Conservation (phyloP, 1,284 basidiomycete species). For the Rhodotorula sp. region DNA sequence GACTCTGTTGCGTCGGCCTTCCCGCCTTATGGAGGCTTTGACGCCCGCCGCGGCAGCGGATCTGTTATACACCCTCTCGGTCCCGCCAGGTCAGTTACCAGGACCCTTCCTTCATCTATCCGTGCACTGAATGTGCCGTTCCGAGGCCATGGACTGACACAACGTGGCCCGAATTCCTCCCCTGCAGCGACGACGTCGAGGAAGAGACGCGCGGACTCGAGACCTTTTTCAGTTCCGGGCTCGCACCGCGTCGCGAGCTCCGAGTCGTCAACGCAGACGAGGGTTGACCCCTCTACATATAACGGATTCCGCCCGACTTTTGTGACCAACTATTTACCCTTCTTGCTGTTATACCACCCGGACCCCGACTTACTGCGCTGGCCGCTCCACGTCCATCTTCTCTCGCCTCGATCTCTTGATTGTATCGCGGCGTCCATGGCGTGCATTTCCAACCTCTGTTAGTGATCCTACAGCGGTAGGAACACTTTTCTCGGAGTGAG, state of each 20-base stretch:
- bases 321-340: no score
- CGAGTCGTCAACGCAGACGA: slow-evolving; percentile 29
- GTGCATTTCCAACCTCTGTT: no score
- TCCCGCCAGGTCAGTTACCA: neutral
- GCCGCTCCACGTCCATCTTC: no score
- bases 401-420: no score
- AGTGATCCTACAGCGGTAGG: no score
- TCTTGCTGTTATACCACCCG: no score
- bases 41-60: neutral
- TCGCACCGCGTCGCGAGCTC: slow-evolving; percentile 11
- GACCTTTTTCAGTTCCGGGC: slow-evolving; percentile 11
- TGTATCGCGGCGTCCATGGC: no score
- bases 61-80: neutral
- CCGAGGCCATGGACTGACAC: neutral
- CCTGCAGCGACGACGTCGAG: slow-evolving; percentile 25
- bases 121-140: neutral
- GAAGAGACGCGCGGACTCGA: slow-evolving; percentile 16
- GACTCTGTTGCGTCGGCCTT: slow-evolving; percentile 7
- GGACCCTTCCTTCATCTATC: neutral
- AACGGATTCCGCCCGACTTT: no score
- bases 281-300: neutral
- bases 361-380: no score
- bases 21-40: slow-evolving; percentile 8
- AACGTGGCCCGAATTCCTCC: neutral
- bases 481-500: no score